A percentile compares a stretch with the other conserved stretches of the same genome.
phyloP scores from a whole-genome alignment of 148 eudicot genomes.

The Simmondsia chinensis region DNA sequence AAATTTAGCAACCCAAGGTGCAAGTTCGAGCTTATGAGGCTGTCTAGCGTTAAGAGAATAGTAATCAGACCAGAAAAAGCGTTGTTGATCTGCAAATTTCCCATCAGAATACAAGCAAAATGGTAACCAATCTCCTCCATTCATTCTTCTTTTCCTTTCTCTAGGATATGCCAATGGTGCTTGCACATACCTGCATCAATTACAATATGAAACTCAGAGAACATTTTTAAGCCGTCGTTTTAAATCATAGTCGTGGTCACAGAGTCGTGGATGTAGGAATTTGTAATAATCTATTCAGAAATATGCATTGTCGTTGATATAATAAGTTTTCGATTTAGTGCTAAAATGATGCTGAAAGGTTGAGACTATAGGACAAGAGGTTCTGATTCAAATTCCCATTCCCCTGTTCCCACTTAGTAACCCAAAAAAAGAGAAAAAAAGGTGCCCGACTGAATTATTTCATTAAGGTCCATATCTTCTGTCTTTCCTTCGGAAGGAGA shows the following conservation, averaged over 20 bases:
- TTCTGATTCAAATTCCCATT: too few species aligned
- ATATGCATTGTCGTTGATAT: too few species aligned
- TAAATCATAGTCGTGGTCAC: background rate
- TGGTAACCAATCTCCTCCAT: conserved; percentile 62
- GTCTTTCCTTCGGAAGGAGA: too few species aligned
- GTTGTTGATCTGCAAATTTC: conserved; percentile 23
- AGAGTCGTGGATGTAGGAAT: too few species aligned
- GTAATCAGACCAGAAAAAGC: conserved; percentile 59
- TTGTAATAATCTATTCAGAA: too few species aligned
- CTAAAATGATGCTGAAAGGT: too few species aligned
- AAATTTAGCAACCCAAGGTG: conserved; percentile 66
- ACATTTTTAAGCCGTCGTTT: background rate
- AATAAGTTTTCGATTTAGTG: too few species aligned
- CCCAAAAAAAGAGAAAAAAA: too few species aligned
- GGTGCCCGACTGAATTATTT: too few species aligned
- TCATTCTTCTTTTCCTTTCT: conserved; percentile 59
- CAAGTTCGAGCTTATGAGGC: conserved; percentile 40
- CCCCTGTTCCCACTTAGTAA: too few species aligned
- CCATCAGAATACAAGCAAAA: conserved; percentile 46
- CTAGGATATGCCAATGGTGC: conserved; percentile 72
- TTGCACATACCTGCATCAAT: conserved; percentile 47
- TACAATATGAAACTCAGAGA: background rate
- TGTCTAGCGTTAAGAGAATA: conserved; percentile 45
- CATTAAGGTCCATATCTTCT: too few species aligned
- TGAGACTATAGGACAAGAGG: too few species aligned